Conservation (phyloP, 352 stramenopile genomes). For the Phytophthora sansomeana region DNA sequence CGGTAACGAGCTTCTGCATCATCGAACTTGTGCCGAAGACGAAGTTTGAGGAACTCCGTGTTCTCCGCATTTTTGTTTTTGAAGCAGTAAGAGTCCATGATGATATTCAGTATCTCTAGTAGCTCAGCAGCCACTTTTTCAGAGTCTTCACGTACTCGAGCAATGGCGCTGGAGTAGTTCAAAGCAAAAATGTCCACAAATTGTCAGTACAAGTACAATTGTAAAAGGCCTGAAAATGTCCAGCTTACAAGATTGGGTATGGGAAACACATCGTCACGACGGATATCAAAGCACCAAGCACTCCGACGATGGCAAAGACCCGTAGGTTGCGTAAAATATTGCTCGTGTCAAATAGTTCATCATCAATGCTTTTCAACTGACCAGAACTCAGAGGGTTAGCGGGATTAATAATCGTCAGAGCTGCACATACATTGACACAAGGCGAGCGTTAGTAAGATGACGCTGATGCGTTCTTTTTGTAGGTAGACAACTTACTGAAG, state of each 20-base stretch:
- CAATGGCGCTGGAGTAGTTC: conserved; percentile 49
- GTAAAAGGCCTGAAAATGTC: conserved; percentile 44
- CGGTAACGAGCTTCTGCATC: conserved; percentile 46
- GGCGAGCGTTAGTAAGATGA: not conserved
- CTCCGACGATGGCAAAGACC: conserved; percentile 61
- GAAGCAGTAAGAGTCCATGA: conserved; percentile 86
- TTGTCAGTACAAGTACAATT: not conserved
- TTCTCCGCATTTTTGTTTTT: conserved; percentile 84
- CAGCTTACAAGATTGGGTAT: conserved; percentile 68
- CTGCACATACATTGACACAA: conserved; percentile 23
- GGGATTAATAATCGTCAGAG: conserved; percentile 71
- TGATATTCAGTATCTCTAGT: conserved; percentile 73
- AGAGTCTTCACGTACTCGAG: conserved; percentile 52
- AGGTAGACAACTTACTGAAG: conserved; percentile 45
- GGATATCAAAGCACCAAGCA: conserved; percentile 57
- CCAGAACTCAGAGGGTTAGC: conserved; percentile 43
- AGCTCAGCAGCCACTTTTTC: conserved; percentile 50
- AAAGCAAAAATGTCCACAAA: not conserved
- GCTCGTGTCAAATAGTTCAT: conserved; percentile 41
- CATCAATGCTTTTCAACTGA: conserved; percentile 48
- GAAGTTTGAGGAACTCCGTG: conserved; percentile 79
- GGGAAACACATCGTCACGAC: conserved; percentile 64
- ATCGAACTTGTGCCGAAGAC: conserved; percentile 75
- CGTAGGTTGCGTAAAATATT: conserved; percentile 65
- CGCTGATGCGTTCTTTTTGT: not conserved